Percentiles rank a stretch among this genome's conserved stretches.
These are phyloP conservation scores for Claviceps digitariae DNA, from an alignment of 2,329 filamentous ascomycete species.

Conservation along the genomic window DNA sequence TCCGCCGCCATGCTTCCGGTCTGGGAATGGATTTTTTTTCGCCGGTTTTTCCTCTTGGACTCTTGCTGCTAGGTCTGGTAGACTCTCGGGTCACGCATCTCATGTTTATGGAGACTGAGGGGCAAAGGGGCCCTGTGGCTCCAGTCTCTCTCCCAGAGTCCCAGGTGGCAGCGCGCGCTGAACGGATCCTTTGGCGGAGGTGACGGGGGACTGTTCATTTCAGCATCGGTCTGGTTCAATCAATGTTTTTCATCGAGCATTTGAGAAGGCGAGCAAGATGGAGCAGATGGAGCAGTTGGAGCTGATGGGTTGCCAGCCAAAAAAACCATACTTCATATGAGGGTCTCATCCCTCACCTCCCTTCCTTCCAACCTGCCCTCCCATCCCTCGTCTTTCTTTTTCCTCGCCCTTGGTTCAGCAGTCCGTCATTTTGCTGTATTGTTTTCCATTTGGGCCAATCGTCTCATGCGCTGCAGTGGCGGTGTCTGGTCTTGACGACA, in stretches of 20 bases:
- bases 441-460: not conserved
- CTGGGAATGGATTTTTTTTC: not conserved
- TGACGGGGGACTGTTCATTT: not conserved
- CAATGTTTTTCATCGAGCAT: not conserved
- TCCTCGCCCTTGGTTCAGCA: not conserved
- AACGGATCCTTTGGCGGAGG: not conserved
- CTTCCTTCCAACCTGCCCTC: not conserved
- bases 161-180: no score
- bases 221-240: not conserved
- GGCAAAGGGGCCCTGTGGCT: not conserved
- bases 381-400: not conserved
- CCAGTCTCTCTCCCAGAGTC: no score
- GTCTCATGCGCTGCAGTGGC: not conserved
- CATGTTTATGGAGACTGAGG: not conserved
- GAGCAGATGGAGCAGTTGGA: not conserved
- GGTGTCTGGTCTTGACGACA: not conserved
- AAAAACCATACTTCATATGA: conserved; percentile 1
- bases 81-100: not conserved
- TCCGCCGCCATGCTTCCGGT: conserved; percentile 3
- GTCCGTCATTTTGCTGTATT: not conserved
- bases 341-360: not conserved
- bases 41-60: not conserved
- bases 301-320: not conserved
- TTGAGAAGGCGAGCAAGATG: not conserved
- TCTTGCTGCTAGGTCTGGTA: no score